Base-by-base conservation (phyloP, 2,329 filamentous ascomycete species). In the Davidsoniella virescens region DNA sequence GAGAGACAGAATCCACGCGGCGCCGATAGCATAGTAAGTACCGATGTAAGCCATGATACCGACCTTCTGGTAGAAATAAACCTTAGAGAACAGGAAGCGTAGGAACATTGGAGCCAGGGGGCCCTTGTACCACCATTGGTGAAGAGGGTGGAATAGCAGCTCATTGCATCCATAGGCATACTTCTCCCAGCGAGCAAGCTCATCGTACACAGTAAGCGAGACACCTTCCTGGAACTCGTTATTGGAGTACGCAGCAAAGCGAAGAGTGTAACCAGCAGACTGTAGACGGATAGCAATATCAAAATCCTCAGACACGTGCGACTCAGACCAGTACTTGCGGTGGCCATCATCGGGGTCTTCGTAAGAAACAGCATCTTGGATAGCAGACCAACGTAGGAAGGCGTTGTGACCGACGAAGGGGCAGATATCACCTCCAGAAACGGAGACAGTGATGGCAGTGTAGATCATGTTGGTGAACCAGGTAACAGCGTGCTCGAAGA, bases 391-490 rank as follows among this genome's bases (percentile, higher is more conserved):
- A 18, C 83, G 73, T 12, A 87, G 67, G 53, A 87, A 76, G 1
- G 83, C 82, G 58, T 87, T 87, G 67, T 87, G 83, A 0, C 83
- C 83, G 54, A 87, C 83, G 56, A 87, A 87, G 0, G 81, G 82
- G 0, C 82, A 78, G 5, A 82, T 75, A 49, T 87, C 83, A 4
- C 83, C 83, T 47, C 76, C 80, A 5, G 77, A 75, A 25, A 86
- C 80, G 17, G 78, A 75, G 58, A 80, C 87, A 23, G 73, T 70
- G 58, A 87, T 87, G 33, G 80, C 75, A 0, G 76, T 80, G 66
- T 87, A 88, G 57, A 87, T 77, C 47, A 87, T 71, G 59, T 87
- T 80, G 40, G 83, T 87, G 65, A 87, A 87, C 66, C 82, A 87
- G 1, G 82, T 84, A 58, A 85, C 82, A 14, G 66, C 65, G 47